A percentile compares a stretch with the other conserved stretches of the same genome.
phyloP scores from a whole-genome alignment of 345 rosid species.

The Acer negundo region DNA sequence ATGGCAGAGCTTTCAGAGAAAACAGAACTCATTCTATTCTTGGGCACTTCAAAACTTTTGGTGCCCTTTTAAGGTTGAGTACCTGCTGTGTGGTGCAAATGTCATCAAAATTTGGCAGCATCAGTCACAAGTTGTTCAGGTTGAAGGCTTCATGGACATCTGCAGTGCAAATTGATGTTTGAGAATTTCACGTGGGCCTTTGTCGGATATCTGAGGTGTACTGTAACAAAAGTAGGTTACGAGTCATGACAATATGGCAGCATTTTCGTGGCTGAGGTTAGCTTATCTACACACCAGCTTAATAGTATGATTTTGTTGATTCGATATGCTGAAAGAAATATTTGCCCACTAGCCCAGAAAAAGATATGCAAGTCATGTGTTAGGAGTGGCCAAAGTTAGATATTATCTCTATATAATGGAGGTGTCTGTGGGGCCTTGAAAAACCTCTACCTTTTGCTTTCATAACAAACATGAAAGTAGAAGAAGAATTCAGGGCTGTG shows the following conservation, averaged over 20 bases:
- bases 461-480: conserved; percentile 13
- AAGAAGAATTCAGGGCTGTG: conserved; percentile 36
- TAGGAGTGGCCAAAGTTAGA: conserved; percentile 26
- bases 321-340: conserved; percentile 17
- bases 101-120: conserved; percentile 12
- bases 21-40: conserved; percentile 6
- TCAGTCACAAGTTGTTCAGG: conserved; percentile 6
- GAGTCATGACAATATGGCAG: conserved; percentile 20
- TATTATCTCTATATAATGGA: conserved; percentile 26
- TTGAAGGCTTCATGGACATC: conserved; percentile 8
- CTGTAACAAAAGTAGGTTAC: conserved; percentile 5
- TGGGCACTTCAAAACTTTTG: not conserved
- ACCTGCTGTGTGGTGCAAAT: conserved; percentile 10
- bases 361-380: conserved; percentile 34
- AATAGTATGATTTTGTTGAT: conserved; percentile 24
- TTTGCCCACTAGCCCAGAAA: conserved; percentile 30
- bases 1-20: conserved; percentile 19
- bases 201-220: conserved; percentile 20
- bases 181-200: conserved; percentile 24
- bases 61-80: conserved; percentile 11
- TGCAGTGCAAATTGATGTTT: conserved; percentile 21
- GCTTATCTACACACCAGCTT: conserved; percentile 24
- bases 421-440: conserved; percentile 26
- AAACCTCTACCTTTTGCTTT: conserved; percentile 24
- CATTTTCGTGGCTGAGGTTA: conserved; percentile 30